A percentile compares a stretch with the other conserved stretches of the same genome.
Evolutionary conservation across 768 basidiomycete species (phyloP).

Genomic region (Hortiboletus campestris): DNA sequence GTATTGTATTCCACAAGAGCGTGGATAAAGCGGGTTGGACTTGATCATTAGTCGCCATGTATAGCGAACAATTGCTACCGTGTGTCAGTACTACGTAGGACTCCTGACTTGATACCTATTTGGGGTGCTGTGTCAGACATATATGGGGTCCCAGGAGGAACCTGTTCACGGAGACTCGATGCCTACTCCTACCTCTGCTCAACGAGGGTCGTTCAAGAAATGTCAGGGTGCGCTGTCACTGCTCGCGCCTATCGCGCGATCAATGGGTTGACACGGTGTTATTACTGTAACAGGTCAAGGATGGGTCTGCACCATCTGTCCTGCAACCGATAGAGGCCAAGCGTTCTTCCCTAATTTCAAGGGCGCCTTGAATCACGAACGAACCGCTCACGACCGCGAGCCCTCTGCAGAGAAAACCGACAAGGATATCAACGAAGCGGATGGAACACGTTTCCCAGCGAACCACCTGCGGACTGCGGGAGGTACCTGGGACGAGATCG

Average conservation of each 20-base stretch:
- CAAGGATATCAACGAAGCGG: neutral
- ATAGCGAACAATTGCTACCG: neutral
- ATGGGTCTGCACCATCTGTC: conserved; percentile 37
- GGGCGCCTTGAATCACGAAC: conserved; percentile 35
- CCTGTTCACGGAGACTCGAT: conserved; percentile 17
- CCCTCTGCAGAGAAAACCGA: conserved; percentile 4
- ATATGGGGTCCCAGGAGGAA: conserved; percentile 15
- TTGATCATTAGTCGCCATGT: neutral
- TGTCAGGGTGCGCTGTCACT: conserved; percentile 16
- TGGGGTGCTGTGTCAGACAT: conserved; percentile 17
- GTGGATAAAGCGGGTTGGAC: neutral
- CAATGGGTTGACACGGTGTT: neutral
- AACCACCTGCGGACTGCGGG: conserved; percentile 9
- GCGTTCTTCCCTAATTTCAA: conserved; percentile 24
- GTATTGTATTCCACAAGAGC: neutral
- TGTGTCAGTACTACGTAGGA: neutral
- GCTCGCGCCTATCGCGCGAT: neutral
- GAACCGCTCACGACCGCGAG: conserved; percentile 18
- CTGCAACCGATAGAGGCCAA: conserved; percentile 17
- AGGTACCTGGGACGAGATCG: conserved; percentile 31
- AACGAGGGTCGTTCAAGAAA: conserved; percentile 20
- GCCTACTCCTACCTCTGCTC: conserved; percentile 21
- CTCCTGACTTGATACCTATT: conserved; percentile 7
- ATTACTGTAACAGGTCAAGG: conserved; percentile 27
- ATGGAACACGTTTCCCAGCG: neutral